Evolutionary conservation across 1,139 yeast genomes (phyloP), one percentile per base, ranked within the genome.

Genomic region (Lodderomyces elongisporus): DNA sequence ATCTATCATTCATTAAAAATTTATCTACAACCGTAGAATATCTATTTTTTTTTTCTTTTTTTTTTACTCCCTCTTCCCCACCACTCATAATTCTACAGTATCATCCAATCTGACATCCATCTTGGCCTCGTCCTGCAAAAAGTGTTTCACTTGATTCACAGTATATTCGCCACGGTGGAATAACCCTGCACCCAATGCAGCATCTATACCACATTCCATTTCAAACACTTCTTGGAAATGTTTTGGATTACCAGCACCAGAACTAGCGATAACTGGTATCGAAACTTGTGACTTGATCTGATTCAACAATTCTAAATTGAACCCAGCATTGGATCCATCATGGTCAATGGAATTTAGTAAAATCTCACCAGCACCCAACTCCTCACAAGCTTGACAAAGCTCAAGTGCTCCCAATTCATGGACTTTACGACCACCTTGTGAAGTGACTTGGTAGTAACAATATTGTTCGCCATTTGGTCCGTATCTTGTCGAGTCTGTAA

Each of bases 161-260:
- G 85, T 79, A 57, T 81, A 91, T 50, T 89, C 97, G 17, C 84
- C 91, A 52, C 97, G 72, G 65, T 91, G 98, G 66, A 91, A 91
- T 78, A 91, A 81, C 30, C 98, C 98, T 3, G 98, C 98, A 20
- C 98, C 98, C 35, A 91, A 69, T 9, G 98, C 97, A 31, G 98
- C 98, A 60, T 91, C 98, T 2, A 91, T 82, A 3, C 76, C 71
- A 18, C 96, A 87, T 29, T 79, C 70, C 54, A 65, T 47, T 33
- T 68, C 69, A 52, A 91, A 91, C 1, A 87, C 98, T 45, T 89
- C 87, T 43, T 75, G 77, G 56, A 91, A 91, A 60, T 91, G 97
- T 37, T 67, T 73, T 2, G 98, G 98, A 25, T 66, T 77, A 30
- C 98, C 98, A 5, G 98, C 98, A 32, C 98, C 98, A 39, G 94